A percentile compares a stretch with the other conserved stretches of the same genome.
Conservation (phyloP, 495 filamentous ascomycete species). For the Extremus antarcticus region DNA sequence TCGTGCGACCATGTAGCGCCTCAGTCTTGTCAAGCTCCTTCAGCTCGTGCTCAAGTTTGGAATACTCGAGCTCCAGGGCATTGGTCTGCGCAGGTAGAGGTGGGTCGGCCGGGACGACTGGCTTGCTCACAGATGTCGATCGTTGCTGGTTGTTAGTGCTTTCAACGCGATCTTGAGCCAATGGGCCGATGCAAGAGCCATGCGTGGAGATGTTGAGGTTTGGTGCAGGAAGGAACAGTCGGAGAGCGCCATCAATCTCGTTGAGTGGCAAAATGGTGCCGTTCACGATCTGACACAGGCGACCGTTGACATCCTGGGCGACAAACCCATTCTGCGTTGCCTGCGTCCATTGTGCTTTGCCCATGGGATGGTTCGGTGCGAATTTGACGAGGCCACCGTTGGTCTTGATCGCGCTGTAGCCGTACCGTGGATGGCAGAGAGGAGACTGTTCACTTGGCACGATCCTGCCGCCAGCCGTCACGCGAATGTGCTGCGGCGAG, state of each 20-base stretch:
- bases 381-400: slow-evolving; percentile 21
- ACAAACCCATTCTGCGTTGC: slow-evolving; percentile 22
- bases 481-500: slow-evolving; percentile 49
- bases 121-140: neutral
- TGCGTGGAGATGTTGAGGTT: slow-evolving; percentile 14
- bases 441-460: slow-evolving; percentile 39
- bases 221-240: slow-evolving; percentile 19
- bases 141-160: neutral
- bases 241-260: slow-evolving; percentile 14
- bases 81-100: slow-evolving; percentile 13
- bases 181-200: neutral
- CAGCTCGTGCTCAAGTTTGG: slow-evolving; percentile 19
- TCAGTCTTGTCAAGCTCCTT: slow-evolving; percentile 22
- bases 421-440: slow-evolving; percentile 25
- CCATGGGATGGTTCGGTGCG: slow-evolving; percentile 19
- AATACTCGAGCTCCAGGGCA: slow-evolving; percentile 21
- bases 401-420: slow-evolving; percentile 18
- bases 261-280: slow-evolving; percentile 18
- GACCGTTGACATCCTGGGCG: slow-evolving; percentile 19
- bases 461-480: slow-evolving; percentile 55
- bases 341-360: slow-evolving; percentile 20
- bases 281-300: slow-evolving; percentile 20
- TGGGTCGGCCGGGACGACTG: slow-evolving; percentile 5
- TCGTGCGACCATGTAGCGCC: slow-evolving; percentile 18
- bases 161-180: neutral